Evolutionary conservation across 305 asterid genomes (phyloP).

Genomic region (Andrographis paniculata): DNA sequence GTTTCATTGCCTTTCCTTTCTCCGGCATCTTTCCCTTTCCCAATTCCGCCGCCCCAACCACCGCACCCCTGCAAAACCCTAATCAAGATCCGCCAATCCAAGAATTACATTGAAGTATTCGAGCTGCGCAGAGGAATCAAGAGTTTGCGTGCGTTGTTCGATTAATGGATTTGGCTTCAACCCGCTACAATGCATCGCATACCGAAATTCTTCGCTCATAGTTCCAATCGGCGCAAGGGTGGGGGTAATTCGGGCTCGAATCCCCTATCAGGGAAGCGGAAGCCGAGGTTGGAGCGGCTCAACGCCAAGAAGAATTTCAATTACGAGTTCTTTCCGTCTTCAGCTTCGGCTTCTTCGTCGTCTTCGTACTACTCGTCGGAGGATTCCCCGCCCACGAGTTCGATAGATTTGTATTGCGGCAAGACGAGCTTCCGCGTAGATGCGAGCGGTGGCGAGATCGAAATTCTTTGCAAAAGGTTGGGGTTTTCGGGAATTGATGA

Average conservation of each 20-base stretch:
- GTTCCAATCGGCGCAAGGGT: conserved; percentile 27
- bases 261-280: conserved; percentile 27
- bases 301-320: conserved; percentile 60
- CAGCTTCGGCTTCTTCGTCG: conserved; percentile 32
- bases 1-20: background rate
- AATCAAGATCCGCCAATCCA: background rate
- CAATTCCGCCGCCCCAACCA: too few species aligned
- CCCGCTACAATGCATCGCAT: conserved; percentile 52
- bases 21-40: too few species aligned
- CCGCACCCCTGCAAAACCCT: too few species aligned
- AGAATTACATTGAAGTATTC: background rate
- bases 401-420: conserved; percentile 41
- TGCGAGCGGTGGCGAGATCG: conserved; percentile 57
- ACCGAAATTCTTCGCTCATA: conserved; percentile 38
- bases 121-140: background rate
- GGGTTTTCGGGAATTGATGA: conserved; percentile 76
- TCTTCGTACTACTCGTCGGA: conserved; percentile 30
- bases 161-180: conserved; percentile 54
- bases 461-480: conserved; percentile 37
- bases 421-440: conserved; percentile 59
- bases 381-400: conserved; percentile 40
- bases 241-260: conserved; percentile 17
- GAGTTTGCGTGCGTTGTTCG: background rate
- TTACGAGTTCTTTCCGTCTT: conserved; percentile 41
- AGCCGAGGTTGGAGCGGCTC: conserved; percentile 58